Conservation (phyloP, 2,329 filamentous ascomycete species). For the Epichloe baconii region DNA sequence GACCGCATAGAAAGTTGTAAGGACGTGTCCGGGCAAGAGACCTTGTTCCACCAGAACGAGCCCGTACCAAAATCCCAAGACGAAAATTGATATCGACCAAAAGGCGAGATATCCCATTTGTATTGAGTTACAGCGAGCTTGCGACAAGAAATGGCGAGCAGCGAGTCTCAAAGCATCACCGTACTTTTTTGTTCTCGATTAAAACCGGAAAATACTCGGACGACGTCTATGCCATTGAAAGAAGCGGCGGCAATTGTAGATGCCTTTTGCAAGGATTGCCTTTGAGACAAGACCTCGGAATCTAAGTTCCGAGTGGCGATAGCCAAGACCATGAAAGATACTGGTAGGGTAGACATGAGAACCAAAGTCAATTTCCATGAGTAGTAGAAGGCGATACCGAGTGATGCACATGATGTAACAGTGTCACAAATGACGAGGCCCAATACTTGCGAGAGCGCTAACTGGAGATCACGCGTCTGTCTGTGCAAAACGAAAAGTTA, state of each 20-base stretch:
- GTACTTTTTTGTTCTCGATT: slow-evolving; percentile 57
- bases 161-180: slow-evolving; percentile 40
- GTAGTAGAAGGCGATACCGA: slow-evolving; percentile 61
- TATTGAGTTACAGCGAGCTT: slow-evolving; percentile 54
- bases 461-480: slow-evolving; percentile 69
- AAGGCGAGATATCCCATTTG: slow-evolving; percentile 65
- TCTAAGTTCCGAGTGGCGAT: slow-evolving; percentile 49
- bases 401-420: slow-evolving; percentile 50
- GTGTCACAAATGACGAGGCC: slow-evolving; percentile 54
- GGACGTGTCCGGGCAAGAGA: slow-evolving; percentile 49
- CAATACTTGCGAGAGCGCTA: slow-evolving; percentile 66
- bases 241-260: slow-evolving; percentile 60
- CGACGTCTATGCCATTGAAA: slow-evolving; percentile 63
- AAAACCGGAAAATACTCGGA: slow-evolving; percentile 76
- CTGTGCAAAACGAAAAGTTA: slow-evolving; percentile 29
- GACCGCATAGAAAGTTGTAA: slow-evolving; percentile 78
- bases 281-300: slow-evolving; percentile 55
- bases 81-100: slow-evolving; percentile 66
- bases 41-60: slow-evolving; percentile 52
- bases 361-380: slow-evolving; percentile 79
- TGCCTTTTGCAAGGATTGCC: slow-evolving; percentile 51
- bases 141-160: slow-evolving; percentile 49
- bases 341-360: slow-evolving; percentile 58
- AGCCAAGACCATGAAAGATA: slow-evolving; percentile 48
- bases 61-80: slow-evolving; percentile 85